Conservation (phyloP, 2,329 filamentous ascomycete species). For the Fusarium domesticum region DNA sequence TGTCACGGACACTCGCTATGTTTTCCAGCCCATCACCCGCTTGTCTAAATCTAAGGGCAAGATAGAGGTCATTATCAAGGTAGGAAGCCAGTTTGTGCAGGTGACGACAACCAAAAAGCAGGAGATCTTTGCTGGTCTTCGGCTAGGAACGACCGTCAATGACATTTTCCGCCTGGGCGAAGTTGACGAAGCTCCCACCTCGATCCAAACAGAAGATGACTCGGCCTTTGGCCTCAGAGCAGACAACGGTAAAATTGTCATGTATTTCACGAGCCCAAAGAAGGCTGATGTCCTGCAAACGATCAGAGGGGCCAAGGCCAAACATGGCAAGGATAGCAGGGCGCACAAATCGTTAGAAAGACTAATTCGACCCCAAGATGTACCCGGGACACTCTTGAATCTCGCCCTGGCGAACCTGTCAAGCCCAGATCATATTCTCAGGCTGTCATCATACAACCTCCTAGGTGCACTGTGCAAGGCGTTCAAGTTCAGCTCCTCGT, state of each 20-base stretch:
- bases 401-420: conserved; percentile 65
- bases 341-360: conserved; percentile 61
- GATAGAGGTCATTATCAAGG: conserved; percentile 66
- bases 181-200: conserved; percentile 63
- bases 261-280: conserved; percentile 67
- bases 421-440: conserved; percentile 57
- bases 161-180: conserved; percentile 68
- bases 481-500: conserved; percentile 63
- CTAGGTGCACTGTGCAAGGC: conserved; percentile 64
- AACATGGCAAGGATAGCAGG: conserved; percentile 61
- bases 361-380: conserved; percentile 66
- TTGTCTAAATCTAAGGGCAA: conserved; percentile 68
- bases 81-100: conserved; percentile 67
- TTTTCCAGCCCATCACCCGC: conserved; percentile 63
- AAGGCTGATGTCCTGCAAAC: conserved; percentile 62
- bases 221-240: conserved; percentile 65
- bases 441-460: conserved; percentile 65
- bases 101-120: conserved; percentile 67
- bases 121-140: conserved; percentile 61
- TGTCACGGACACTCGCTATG: conserved; percentile 62
- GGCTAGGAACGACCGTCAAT: conserved; percentile 62
- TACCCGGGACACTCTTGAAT: conserved; percentile 66
- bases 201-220: conserved; percentile 63
- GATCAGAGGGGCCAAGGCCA: conserved; percentile 61
- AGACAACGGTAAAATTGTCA: conserved; percentile 67